A percentile compares a stretch with the other conserved stretches of the same genome.
Conservation (phyloP, 495 filamentous ascomycete species). For the Penicillium paxilli region DNA sequence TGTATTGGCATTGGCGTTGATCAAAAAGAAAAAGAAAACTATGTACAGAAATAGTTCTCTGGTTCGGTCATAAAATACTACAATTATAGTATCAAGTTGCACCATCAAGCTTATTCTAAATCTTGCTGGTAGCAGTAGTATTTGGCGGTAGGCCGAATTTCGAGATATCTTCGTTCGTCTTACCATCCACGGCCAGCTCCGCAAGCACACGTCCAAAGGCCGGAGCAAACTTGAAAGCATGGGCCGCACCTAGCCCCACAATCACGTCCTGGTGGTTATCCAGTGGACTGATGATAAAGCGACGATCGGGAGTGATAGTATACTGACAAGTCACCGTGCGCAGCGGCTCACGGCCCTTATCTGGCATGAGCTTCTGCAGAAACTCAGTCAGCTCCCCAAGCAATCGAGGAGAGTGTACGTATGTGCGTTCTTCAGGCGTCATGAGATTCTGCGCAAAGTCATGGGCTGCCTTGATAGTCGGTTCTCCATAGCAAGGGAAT, state of each 20-base stretch:
- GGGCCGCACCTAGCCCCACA: constrained; percentile 28
- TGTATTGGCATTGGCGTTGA: not conserved
- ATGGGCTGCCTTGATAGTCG: constrained; percentile 31
- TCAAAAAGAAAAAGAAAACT: not conserved
- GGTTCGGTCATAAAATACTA: not conserved
- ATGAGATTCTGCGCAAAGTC: constrained; percentile 30
- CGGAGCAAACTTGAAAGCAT: constrained; percentile 35
- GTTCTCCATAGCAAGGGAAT: constrained; percentile 29
- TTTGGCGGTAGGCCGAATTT: constrained; percentile 19
- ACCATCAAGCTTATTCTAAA: constrained; percentile 1
- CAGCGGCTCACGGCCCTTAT: constrained; percentile 23
- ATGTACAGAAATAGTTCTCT: not conserved
- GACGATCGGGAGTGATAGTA: constrained; percentile 28
- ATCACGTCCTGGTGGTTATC: constrained; percentile 25
- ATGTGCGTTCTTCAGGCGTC: constrained; percentile 29
- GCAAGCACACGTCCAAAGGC: constrained; percentile 30
- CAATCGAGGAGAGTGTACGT: constrained; percentile 24
- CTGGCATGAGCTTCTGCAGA: constrained; percentile 22
- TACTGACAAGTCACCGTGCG: constrained; percentile 32
- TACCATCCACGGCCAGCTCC: constrained; percentile 30
- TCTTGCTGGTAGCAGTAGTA: constrained; percentile 7
- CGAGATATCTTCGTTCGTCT: constrained; percentile 29
- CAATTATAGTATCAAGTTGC: not conserved
- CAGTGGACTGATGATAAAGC: constrained; percentile 29
- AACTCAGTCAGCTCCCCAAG: constrained; percentile 21